Conservation (phyloP, 345 rosid species). For the Heritiera littoralis region DNA sequence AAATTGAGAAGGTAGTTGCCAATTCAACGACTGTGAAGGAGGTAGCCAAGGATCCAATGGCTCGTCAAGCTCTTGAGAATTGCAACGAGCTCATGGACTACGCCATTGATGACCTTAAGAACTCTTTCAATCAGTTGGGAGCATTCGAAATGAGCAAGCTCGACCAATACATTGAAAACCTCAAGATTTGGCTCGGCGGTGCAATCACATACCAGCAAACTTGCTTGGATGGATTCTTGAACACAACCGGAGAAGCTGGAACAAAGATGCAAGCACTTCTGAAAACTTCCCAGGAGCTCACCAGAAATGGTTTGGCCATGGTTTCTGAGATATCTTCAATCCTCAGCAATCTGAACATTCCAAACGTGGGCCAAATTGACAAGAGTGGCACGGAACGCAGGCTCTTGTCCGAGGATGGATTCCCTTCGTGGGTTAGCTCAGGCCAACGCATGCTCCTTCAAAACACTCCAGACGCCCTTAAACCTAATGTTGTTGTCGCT, state of each 20-base stretch:
- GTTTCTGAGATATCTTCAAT: conserved; percentile 42
- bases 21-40: conserved; percentile 46
- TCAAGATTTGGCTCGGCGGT: conserved; percentile 74
- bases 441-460: conserved; percentile 40
- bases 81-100: conserved; percentile 54
- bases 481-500: conserved; percentile 59
- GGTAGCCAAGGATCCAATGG: conserved; percentile 45
- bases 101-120: conserved; percentile 57
- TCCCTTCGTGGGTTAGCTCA: conserved; percentile 51
- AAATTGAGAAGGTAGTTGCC: conserved; percentile 39
- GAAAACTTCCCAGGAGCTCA: conserved; percentile 46
- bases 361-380: conserved; percentile 2
- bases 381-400: conserved; percentile 23
- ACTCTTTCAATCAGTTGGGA: conserved; percentile 42
- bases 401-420: conserved; percentile 34
- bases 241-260: conserved; percentile 46
- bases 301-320: conserved; percentile 75
- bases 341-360: conserved; percentile 30
- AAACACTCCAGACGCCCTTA: conserved; percentile 26
- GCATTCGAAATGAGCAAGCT: conserved; percentile 36
- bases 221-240: conserved; percentile 65
- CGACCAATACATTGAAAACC: conserved; percentile 43
- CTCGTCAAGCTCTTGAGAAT: conserved; percentile 50
- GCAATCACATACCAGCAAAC: conserved; percentile 72
- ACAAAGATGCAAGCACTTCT: conserved; percentile 51